phyloP scores from a whole-genome alignment of 2,329 filamentous ascomycete species.

The Macrophomina tecta region DNA sequence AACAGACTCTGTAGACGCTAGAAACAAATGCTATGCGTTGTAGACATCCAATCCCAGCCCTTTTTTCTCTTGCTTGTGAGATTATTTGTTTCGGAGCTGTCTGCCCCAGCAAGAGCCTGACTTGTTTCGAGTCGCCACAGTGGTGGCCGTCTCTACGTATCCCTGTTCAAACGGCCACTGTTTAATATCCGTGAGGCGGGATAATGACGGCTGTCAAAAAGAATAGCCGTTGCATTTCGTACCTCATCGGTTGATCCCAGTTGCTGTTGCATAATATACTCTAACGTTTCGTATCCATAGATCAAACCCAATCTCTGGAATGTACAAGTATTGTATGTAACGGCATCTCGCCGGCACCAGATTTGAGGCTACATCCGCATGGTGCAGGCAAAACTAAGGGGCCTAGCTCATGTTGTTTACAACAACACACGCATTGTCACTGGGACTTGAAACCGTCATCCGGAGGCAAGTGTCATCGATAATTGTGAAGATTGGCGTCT shows the following conservation, averaged over 20 bases:
- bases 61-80: not conserved
- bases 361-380: too few relatives aligned
- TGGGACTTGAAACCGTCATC: not conserved
- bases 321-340: not conserved
- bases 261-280: not conserved
- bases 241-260: not conserved
- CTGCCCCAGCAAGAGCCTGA: not conserved
- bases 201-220: not conserved
- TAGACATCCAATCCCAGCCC: constrained; percentile 4
- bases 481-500: not conserved
- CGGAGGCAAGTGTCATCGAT: not conserved
- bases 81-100: not conserved
- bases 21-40: constrained; percentile 17
- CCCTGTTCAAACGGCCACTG: constrained; percentile 1
- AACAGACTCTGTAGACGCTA: constrained; percentile 22
- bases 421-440: too few relatives aligned
- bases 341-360: too few relatives aligned
- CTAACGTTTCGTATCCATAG: constrained; percentile 10
- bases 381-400: too few relatives aligned
- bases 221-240: not conserved
- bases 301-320: not conserved
- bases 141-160: not conserved
- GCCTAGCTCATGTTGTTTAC: too few relatives aligned
- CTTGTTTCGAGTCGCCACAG: not conserved
- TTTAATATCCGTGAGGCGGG: constrained; percentile 3